These are phyloP conservation scores for Geotrichum carabidarum DNA, from an alignment of 1,139 yeast species.

Conservation along the genomic window DNA sequence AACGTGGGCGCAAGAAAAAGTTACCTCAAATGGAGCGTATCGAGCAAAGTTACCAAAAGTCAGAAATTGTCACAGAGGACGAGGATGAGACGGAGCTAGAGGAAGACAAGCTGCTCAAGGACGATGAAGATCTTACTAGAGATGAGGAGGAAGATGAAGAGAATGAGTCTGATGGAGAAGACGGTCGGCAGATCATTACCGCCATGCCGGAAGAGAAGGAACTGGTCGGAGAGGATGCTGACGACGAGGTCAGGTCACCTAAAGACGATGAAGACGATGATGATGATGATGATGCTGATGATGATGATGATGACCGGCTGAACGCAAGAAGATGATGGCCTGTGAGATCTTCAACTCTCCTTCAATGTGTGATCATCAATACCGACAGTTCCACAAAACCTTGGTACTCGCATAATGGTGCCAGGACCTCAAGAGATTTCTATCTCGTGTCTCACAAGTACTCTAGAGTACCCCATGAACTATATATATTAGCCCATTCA, in stretches of 20 bases:
- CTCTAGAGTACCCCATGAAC: too few relatives aligned
- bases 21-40: background rate
- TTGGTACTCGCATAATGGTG: too few relatives aligned
- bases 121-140: constrained; percentile 14
- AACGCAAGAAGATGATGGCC: constrained; percentile 8
- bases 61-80: constrained; percentile 4
- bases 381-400: too few relatives aligned
- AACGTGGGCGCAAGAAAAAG: constrained; percentile 17
- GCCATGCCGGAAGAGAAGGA: constrained; percentile 20
- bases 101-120: constrained; percentile 22
- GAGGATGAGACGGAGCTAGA: constrained; percentile 20
- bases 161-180: constrained; percentile 10
- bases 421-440: too few relatives aligned
- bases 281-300: constrained; percentile 17
- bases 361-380: too few relatives aligned
- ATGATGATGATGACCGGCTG: constrained; percentile 20
- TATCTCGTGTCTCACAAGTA: too few relatives aligned
- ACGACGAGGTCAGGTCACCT: constrained; percentile 3
- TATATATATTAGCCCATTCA: too few relatives aligned
- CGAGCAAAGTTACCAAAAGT: constrained; percentile 15
- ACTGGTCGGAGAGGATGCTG: constrained; percentile 14
- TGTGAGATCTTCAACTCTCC: too few relatives aligned
- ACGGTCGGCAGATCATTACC: constrained; percentile 14
- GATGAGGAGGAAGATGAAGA: constrained; percentile 12
- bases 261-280: constrained; percentile 17